Evolutionary conservation across 2,329 filamentous ascomycete genomes (phyloP), one percentile per base, ranked within the genome.

Genomic region (Colletotrichum acutatum): DNA sequence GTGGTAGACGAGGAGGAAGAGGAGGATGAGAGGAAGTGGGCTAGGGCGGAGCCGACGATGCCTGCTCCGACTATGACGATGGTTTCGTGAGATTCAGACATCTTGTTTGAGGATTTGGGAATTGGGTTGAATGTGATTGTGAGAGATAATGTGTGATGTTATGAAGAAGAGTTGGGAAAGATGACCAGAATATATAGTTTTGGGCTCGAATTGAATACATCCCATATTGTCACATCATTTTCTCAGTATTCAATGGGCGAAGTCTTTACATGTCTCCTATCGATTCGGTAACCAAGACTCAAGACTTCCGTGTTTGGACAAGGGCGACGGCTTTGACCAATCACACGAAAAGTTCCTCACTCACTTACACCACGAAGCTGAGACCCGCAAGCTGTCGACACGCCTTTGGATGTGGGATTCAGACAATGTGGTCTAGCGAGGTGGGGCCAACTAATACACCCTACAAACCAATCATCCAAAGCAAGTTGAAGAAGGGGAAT

Each of bases 1-100:
- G 56, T 63, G 16, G 30, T 16, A 8, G 67, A 59, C 11, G 12
- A 14, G 4, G 60, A 59, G 24, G 83, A 3, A 19, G 37, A 19
- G 0, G 16, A 42, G 4, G 37, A 42, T 5, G 37, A 42, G 37
- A 42, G 78, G 19, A 79, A 82, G 49, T 83, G 79, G n/a, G 81
- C 82, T 49, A 84, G 76, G 1, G 79, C 77, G 54, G 83, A 75
- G 19, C 82, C 83, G 11, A 82, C 80, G 46, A 84, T 79, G 49
- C 82, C 82, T 6, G 80, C 82, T 28, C 83, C 82, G 34, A 79
- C 79, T 66, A 84, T 83, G 57, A 84, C 71, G 42, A 84, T 79
- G 28, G 79, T 79, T 59, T 79, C 75, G 49, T 4, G 6, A 24
- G 30, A 1, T 24, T 42, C 3, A 9, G 58, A 56, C 66, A 68